Percentiles rank a stretch among this genome's conserved stretches.
Evolutionary conservation across 164 flowering plant species (phyloP).

Genomic region (Kingdonia uniflora): DNA sequence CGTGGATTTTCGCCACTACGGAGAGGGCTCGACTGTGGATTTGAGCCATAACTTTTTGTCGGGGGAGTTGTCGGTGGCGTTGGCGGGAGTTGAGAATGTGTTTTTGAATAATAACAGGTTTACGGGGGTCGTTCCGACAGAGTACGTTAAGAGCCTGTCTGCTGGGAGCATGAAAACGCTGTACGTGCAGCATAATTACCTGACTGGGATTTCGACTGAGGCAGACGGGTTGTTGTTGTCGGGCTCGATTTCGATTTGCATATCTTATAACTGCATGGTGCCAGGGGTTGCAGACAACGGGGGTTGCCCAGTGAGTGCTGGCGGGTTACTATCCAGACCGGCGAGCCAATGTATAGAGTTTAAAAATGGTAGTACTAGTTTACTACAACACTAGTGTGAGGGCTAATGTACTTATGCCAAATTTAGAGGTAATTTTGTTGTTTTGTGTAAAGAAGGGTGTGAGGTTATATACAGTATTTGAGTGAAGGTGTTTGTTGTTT

Average conservation of each 20-base stretch:
- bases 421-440: too few species aligned
- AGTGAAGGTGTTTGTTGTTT: too few species aligned
- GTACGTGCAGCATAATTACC: constrained; percentile 60
- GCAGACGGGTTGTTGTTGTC: constrained; percentile 22
- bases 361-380: constrained; percentile 2
- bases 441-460: too few species aligned
- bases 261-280: constrained; percentile 63
- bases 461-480: too few species aligned
- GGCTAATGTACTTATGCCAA: too few species aligned
- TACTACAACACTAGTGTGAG: too few species aligned
- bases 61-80: constrained; percentile 27
- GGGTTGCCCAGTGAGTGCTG: constrained; percentile 52
- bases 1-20: constrained; percentile 9
- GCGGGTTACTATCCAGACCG: constrained; percentile 41
- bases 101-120: constrained; percentile 60
- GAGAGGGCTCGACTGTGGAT: constrained; percentile 39
- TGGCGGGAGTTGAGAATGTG: constrained; percentile 42
- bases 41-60: constrained; percentile 51
- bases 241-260: constrained; percentile 40
- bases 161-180: constrained; percentile 35
- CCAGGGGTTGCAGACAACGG: constrained; percentile 25
- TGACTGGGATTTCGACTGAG: constrained; percentile 17
- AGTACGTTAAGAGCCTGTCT: constrained; percentile 27
- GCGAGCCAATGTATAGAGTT: constrained; percentile 37
- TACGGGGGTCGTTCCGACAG: constrained; percentile 44